Evolutionary conservation across 306 rosid genomes (phyloP).

Genomic region (Mucuna pruriens): DNA sequence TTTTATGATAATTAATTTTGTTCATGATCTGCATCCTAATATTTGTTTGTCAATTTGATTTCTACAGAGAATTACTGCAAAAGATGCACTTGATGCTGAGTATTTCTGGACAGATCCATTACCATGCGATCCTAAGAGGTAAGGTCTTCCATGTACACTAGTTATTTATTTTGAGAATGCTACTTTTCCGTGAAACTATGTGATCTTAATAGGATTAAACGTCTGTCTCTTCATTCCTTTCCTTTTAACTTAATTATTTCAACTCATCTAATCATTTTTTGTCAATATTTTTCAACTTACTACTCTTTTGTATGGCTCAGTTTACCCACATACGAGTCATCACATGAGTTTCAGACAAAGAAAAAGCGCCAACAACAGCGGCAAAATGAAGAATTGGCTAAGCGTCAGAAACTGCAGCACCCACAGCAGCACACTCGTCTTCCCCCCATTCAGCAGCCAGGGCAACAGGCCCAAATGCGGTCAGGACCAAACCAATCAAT

Average conservation of each 20-base stretch:
- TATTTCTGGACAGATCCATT: constrained; percentile 79
- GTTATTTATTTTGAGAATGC: neutral
- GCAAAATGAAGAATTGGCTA: constrained; percentile 63
- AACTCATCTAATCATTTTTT: neutral
- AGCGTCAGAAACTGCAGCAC: constrained; percentile 64
- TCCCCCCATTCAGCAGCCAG: constrained; percentile 57
- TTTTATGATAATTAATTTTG: neutral
- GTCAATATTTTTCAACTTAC: constrained; percentile 13
- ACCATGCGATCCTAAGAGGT: constrained; percentile 80
- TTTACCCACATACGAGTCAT: constrained; percentile 74
- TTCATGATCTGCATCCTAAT: neutral
- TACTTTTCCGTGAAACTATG: neutral
- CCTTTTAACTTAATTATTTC: neutral
- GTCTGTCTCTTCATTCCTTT: neutral
- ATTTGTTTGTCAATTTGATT: constrained; percentile 24
- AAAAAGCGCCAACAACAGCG: constrained; percentile 74
- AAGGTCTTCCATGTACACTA: neutral
- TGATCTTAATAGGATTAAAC: constrained; percentile 19
- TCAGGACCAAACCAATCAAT: constrained; percentile 54
- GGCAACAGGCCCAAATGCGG: constrained; percentile 50
- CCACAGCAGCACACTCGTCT: constrained; percentile 58
- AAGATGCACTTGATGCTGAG: constrained; percentile 76
- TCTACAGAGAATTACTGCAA: constrained; percentile 64
- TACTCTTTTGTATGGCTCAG: constrained; percentile 41
- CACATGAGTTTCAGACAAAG: constrained; percentile 80